Evolutionary conservation across 495 filamentous ascomycete genomes (phyloP).

Genomic region (Pyronema domesticum): DNA sequence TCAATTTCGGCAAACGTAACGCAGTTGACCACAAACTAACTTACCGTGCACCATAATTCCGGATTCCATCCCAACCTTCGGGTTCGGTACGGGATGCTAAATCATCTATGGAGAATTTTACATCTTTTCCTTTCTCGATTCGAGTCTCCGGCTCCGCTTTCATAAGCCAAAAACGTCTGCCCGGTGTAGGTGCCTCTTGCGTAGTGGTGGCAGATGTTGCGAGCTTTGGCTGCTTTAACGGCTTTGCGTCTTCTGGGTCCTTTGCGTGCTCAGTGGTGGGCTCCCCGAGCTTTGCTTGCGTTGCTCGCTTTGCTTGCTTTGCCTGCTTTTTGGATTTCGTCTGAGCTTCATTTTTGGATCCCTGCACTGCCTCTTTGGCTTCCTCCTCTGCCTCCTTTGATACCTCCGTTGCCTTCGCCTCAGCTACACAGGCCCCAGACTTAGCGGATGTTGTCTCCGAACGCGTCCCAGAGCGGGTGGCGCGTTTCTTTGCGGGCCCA

Average conservation of each 20-base stretch:
- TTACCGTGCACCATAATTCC: slow-evolving; percentile 12
- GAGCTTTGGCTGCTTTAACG: not conserved
- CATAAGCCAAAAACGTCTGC: slow-evolving; percentile 64
- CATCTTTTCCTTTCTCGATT: slow-evolving; percentile 66
- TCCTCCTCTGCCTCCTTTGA: not conserved
- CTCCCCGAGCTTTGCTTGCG: too few species aligned
- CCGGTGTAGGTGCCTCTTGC: not conserved
- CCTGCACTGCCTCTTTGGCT: too few species aligned
- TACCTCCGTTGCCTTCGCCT: not conserved
- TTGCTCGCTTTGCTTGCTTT: too few species aligned
- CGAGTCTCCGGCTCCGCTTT: slow-evolving; percentile 87
- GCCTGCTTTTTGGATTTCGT: too few species aligned
- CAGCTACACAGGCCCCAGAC: not conserved
- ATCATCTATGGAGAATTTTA: slow-evolving; percentile 92
- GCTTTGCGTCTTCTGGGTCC: not conserved
- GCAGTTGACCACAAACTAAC: slow-evolving; percentile 24
- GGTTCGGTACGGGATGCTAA: slow-evolving; percentile 48
- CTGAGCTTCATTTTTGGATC: too few species aligned
- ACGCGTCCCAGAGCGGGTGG: slow-evolving; percentile 1
- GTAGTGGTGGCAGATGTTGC: not conserved
- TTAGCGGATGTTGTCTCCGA: not conserved
- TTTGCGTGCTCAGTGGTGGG: not conserved
- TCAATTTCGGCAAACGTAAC: not conserved
- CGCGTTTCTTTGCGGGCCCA: not conserved
- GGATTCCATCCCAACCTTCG: slow-evolving; percentile 69